Evolutionary conservation across 306 rosid genomes (phyloP).

Genomic region (Notholithocarpus densiflorus): DNA sequence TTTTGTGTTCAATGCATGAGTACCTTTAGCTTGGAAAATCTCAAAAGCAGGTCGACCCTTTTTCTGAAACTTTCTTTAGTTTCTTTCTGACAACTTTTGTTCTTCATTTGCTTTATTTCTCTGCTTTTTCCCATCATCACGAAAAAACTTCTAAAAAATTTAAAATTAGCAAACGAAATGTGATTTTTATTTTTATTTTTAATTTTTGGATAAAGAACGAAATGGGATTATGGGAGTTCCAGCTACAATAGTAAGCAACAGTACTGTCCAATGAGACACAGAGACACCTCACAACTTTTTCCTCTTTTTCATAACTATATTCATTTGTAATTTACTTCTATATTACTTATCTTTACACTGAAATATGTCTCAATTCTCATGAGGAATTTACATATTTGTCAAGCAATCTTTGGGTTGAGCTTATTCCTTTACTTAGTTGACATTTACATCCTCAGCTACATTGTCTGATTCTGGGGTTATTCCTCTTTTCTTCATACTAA

Average conservation of each 20-base stretch:
- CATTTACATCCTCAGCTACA: neutral
- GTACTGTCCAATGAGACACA: neutral
- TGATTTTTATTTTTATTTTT: too few species aligned
- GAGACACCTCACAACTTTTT: neutral
- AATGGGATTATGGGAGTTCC: neutral
- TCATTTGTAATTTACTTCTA: neutral
- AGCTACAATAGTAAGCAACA: neutral
- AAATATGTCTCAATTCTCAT: neutral
- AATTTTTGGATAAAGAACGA: too few species aligned
- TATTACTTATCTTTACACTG: neutral
- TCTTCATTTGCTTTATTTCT: slow-evolving; percentile 39
- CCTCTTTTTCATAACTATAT: neutral
- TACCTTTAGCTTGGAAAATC: slow-evolving; percentile 30
- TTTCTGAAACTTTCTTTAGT: slow-evolving; percentile 27
- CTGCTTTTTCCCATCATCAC: neutral
- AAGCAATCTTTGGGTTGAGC: neutral
- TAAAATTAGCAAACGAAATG: too few species aligned
- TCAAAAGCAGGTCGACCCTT: slow-evolving; percentile 26
- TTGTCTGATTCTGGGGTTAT: neutral
- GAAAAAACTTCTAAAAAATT: too few species aligned
- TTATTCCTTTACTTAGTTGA: neutral
- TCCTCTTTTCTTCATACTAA: neutral
- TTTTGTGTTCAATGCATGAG: neutral
- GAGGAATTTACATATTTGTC: too few species aligned
- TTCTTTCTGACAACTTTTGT: slow-evolving; percentile 48